Base-by-base conservation (phyloP, 805 yeast species). In the Scheffersomyces lignosus region DNA sequence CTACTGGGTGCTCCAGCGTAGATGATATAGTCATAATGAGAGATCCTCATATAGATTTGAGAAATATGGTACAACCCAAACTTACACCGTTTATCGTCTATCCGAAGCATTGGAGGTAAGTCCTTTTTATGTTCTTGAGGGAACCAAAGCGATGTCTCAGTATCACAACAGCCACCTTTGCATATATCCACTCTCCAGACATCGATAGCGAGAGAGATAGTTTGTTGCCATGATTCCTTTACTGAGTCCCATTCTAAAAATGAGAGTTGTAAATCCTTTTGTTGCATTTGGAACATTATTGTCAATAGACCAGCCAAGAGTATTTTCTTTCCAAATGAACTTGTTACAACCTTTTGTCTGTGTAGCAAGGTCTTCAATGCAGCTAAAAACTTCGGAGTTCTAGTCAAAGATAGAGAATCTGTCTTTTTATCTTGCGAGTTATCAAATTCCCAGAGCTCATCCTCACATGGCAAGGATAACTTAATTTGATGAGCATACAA, bases 1-100 rank as follows among this genome's bases (percentile, higher is more conserved):
- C 63, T 33, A 25, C 56, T 52, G 6, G 63, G 62, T 6, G 61
- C 60, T 1, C 64, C 64, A 27, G 64, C 60, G 36, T 43, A 59
- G 9, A 56, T 50, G 22, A 59, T 56, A 33, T 50, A 54, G 36
- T 59, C 64, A 34, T 59, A 58, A 31, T 59, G 63, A 9, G 56
- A 49, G 10, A 58, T 55, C 29, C 60, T 36, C 57, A 57, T 49
- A 31, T 45, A 54, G 7, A 52, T 52, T 36, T 58, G 62, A 6
- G 60, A 47, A 17, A 58, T 48, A 39, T 57, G 62, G 35, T 58
- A 58, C 7, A 56, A 43, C 20, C 52, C 38, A 33, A 52, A 47
- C 35, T 56, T 57, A 36, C 62, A 57, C 12, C 59, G 28, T 12
- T 46, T 45, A 41, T 59, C 62, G 23, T 45, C 43, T 4, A 27